These are phyloP conservation scores for Phalaenopsis hybrid DNA, from an alignment of 116 monocot genomes.

Conservation along the genomic window DNA sequence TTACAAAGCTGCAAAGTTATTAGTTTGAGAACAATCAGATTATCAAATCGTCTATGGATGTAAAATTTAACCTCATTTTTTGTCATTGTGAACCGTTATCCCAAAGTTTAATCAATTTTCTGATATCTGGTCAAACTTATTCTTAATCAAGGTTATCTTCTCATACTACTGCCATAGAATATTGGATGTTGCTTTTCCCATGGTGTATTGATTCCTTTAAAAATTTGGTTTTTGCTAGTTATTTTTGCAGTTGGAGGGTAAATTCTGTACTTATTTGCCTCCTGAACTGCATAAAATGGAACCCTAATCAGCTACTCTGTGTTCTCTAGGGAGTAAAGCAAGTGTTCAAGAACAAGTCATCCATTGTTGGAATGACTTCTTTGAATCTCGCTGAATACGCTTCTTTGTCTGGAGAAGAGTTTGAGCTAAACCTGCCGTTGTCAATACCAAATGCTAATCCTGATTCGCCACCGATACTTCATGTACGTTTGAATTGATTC, in stretches of 20 bases:
- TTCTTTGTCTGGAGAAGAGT: constrained; percentile 37
- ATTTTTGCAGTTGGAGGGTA: background rate
- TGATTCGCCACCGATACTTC: constrained; percentile 41
- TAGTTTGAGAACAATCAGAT: no score
- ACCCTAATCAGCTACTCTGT: background rate
- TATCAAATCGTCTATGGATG: background rate
- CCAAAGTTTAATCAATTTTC: background rate
- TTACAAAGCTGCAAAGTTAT: no score
- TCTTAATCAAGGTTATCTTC: no score
- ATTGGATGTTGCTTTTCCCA: background rate
- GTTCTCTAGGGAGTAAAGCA: constrained; percentile 24
- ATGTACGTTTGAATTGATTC: constrained; percentile 28
- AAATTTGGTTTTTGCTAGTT: background rate
- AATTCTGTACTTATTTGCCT: background rate
- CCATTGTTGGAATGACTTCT: constrained; percentile 57
- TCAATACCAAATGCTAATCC: constrained; percentile 15
- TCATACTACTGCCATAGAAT: no score
- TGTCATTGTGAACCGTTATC: background rate
- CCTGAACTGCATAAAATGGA: background rate
- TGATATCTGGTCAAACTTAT: background rate
- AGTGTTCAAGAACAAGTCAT: constrained; percentile 46
- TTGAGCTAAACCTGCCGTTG: constrained; percentile 56
- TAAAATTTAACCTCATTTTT: background rate
- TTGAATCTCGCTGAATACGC: constrained; percentile 74
- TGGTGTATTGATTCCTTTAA: background rate